Base-by-base conservation (phyloP, 1,284 basidiomycete species). In the Austroboletus niveus region DNA sequence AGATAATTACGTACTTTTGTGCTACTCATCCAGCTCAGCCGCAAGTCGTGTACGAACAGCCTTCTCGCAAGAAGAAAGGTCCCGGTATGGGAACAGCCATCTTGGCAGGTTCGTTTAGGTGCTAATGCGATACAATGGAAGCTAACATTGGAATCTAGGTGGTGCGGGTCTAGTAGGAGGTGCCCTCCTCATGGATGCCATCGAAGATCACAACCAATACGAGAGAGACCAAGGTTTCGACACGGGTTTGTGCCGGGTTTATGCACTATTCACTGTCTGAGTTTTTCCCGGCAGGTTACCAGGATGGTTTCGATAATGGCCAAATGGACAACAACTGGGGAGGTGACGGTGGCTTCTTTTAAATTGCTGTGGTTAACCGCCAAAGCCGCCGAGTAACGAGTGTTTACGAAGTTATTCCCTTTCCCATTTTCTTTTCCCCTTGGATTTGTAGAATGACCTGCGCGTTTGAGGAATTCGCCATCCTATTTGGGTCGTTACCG, bases 101-200 rank as follows among this genome's bases (percentile, higher is more conserved):
- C 24, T 32, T 52, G 48, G 69, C 70, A 50, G 66, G 70, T 70
- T 41, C 20, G 71, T 55, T 15, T 20, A 34, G 1, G n/a, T 7
- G 41, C 17, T 47, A 9, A 6, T 31, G 36, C 12, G 17, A 24
- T 34, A 2, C 22, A 17, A 46, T 35, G 11, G 30, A 36, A 30
- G 12, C 51, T 58, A 22, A 66, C 46, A 36, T 47, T 31, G 49
- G 31, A 47, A 45, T 35, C 46, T 57, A 78, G 83, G 76, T 57
- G 84, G 75, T 58, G 84, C 72, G 20, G 84, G 84, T 58, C 61
- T 87, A 15, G 60, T 84, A 22, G 85, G 78, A 42, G 85, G 85
- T 56, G 71, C 72, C 4, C 61, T 87, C 44, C 59, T 86, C 31
- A 76, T 61, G 44, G 73, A 81, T 40, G 79, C 77, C 2, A 52